Conservation (phyloP, 1,284 basidiomycete genomes). For the Phellopilus nigrolimitatus region DNA sequence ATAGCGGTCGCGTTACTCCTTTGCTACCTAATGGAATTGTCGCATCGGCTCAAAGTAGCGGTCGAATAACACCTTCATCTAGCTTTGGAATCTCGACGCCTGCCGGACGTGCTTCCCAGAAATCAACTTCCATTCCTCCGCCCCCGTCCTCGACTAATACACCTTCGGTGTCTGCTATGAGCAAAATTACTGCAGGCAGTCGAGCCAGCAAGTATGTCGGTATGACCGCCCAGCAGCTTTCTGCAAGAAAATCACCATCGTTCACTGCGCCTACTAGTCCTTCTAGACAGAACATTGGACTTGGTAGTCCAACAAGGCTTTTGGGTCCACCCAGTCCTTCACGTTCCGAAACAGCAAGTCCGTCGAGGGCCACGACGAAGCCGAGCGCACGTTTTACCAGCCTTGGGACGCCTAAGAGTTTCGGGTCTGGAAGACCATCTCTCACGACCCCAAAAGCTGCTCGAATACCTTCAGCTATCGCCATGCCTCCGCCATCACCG, state of each 20-base stretch:
- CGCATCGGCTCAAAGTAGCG: conserved; percentile 35
- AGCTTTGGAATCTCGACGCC: conserved; percentile 31
- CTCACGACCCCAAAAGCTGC: conserved; percentile 53
- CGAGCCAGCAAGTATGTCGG: conserved; percentile 79
- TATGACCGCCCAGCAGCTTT: conserved; percentile 77
- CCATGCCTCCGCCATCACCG: conserved; percentile 74
- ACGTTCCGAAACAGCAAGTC: conserved; percentile 30
- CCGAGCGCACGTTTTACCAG: conserved; percentile 25
- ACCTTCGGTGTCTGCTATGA: conserved; percentile 23
- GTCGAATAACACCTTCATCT: conserved; percentile 31
- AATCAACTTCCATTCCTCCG: conserved; percentile 25
- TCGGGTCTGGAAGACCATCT: conserved; percentile 41
- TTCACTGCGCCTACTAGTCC: conserved; percentile 29
- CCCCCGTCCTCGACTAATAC: conserved; percentile 23
- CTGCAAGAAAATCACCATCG: conserved; percentile 32
- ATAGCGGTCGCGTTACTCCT: conserved; percentile 43
- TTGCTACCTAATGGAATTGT: conserved; percentile 34
- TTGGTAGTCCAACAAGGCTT: conserved; percentile 28
- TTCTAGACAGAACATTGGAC: conserved; percentile 14
- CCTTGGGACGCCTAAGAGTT: conserved; percentile 36
- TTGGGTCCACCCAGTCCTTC: conserved; percentile 35
- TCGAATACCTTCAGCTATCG: conserved; percentile 64
- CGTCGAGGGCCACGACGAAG: conserved; percentile 27
- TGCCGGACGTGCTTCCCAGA: conserved; percentile 29
- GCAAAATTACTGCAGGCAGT: conserved; percentile 21